Evolutionary conservation across 2,329 filamentous ascomycete genomes (phyloP), one percentile per base, ranked within the genome.

Genomic region (Fusarium zealandicum): DNA sequence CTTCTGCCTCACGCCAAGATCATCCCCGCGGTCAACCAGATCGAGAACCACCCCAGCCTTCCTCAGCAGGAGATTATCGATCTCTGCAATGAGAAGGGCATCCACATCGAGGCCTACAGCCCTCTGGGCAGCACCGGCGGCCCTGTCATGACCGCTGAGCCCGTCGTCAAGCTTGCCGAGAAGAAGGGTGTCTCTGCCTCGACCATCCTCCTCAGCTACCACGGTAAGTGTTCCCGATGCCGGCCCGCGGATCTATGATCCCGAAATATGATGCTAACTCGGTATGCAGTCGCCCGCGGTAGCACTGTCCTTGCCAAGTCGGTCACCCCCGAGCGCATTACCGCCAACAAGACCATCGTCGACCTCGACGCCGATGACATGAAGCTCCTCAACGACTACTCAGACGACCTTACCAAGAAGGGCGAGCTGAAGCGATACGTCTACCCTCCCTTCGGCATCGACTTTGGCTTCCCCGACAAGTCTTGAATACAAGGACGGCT

Each of bases 381-480:
- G 47, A 81, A 85, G 66, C 80, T 90, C 41, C 75, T 87, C 12
- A 74, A 79, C 63, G 80, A 80, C 43, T 86, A 85, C 71, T 82
- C 82, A 1, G 73, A 76, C 18, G 74, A 78, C 28, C 71, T 87
- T 37, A 69, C 73, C 20, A 75, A 75, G 63, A 78, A 78, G 56
- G 78, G 79, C 38, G 80, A 84, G 73, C 69, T 84, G 54, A 75
- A 82, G 73, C 78, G 85, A 64, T 90, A 84, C 58, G 85, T 90
- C 28, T 89, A 87, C 71, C 88, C 88, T 61, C 82, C 86, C 1
- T 90, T 90, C 66, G 85, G 85, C 3, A 74, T 88, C 41, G 79
- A 87, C 66, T 87, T 90, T 70, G 87, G 87, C 2, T 90, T 90
- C 76, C 87, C 86, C n/a, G 88, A 90, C 70, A 88, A 88, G 80